Percentiles rank a stretch among this genome's conserved stretches.
phyloP scores from a whole-genome alignment of 2,329 filamentous ascomycete species.

The Ophiostoma tasmaniense region DNA sequence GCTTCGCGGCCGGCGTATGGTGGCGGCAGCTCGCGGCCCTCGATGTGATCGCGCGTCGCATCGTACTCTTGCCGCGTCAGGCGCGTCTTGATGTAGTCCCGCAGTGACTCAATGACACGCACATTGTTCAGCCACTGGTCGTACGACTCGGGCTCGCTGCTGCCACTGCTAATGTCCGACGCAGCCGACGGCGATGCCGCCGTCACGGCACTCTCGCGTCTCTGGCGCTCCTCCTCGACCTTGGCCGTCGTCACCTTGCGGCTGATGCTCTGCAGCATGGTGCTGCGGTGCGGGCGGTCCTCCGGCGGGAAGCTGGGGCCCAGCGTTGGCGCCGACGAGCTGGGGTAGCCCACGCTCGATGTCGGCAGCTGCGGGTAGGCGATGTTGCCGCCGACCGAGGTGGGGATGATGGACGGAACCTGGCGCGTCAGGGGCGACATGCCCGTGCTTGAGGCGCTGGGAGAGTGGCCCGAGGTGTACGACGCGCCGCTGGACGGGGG shows the following conservation, averaged over 20 bases:
- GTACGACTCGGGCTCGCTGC: slow-evolving; percentile 50
- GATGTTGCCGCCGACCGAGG: slow-evolving; percentile 47
- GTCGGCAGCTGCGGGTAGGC: slow-evolving; percentile 68
- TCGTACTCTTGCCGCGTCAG: slow-evolving; percentile 50
- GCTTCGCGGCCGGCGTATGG: slow-evolving; percentile 4
- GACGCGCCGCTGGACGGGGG: slow-evolving; percentile 68
- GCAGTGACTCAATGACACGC: slow-evolving; percentile 53
- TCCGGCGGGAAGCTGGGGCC: slow-evolving; percentile 58
- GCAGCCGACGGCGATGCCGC: slow-evolving; percentile 48
- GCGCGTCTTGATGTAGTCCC: slow-evolving; percentile 48
- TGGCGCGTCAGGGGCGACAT: slow-evolving; percentile 60
- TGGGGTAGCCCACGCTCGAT: slow-evolving; percentile 51
- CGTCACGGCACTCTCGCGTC: slow-evolving; percentile 27
- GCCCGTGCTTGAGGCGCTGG: slow-evolving; percentile 59
- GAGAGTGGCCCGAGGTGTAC: slow-evolving; percentile 70
- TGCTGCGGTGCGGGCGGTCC: slow-evolving; percentile 56
- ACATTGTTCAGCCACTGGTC: slow-evolving; percentile 60
- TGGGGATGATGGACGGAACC: slow-evolving; percentile 26
- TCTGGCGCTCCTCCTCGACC: slow-evolving; percentile 19
- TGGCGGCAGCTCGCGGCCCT: not conserved
- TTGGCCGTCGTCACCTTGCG: slow-evolving; percentile 28
- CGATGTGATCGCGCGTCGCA: slow-evolving; percentile 13
- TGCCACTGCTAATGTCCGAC: slow-evolving; percentile 44
- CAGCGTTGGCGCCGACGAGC: slow-evolving; percentile 61
- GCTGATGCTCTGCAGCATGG: slow-evolving; percentile 55